These are phyloP conservation scores for Rhizoclosmatium globosum DNA, from an alignment of 192 early-diverging fungal genomes.

Conservation along the genomic window DNA sequence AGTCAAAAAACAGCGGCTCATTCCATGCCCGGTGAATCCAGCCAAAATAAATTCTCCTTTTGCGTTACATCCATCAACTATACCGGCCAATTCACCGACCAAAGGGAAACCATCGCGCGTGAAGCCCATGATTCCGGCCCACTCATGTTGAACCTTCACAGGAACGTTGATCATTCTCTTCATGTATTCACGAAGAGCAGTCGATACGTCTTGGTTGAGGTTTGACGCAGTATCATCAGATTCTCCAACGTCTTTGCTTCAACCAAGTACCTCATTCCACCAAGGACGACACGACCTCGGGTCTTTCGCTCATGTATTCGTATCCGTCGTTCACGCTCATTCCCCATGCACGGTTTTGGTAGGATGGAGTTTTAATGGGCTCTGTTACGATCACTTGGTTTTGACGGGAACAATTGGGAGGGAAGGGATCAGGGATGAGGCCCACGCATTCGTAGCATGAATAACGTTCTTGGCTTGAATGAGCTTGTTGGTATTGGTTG, in stretches of 20 bases:
- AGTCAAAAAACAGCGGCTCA: slow-evolving; percentile 53
- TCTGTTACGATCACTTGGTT: slow-evolving; percentile 59
- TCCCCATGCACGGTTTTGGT: background rate
- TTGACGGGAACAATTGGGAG: slow-evolving; percentile 53
- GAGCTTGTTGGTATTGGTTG: slow-evolving; percentile 10
- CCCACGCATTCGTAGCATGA: slow-evolving; percentile 59
- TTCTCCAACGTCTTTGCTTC: slow-evolving; percentile 46
- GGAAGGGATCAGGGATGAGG: slow-evolving; percentile 46
- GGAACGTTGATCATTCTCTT: slow-evolving; percentile 21
- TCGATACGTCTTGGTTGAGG: slow-evolving; percentile 30
- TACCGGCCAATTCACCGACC: slow-evolving; percentile 42
- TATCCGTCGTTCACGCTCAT: slow-evolving; percentile 48
- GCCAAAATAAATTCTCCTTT: slow-evolving; percentile 43
- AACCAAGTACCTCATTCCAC: slow-evolving; percentile 50
- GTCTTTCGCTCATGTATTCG: slow-evolving; percentile 56
- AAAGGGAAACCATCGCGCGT: slow-evolving; percentile 47
- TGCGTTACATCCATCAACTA: background rate
- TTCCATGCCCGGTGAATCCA: slow-evolving; percentile 60
- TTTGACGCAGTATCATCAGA: slow-evolving; percentile 43
- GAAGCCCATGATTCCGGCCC: slow-evolving; percentile 61
- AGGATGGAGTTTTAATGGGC: slow-evolving; percentile 12
- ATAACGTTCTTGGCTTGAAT: slow-evolving; percentile 47
- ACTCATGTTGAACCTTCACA: slow-evolving; percentile 39
- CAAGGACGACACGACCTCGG: slow-evolving; percentile 56
- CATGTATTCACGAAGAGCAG: slow-evolving; percentile 41